These are phyloP conservation scores for Ceratocystis albifundus DNA, from an alignment of 2,329 filamentous ascomycete genomes.

Conservation along the genomic window DNA sequence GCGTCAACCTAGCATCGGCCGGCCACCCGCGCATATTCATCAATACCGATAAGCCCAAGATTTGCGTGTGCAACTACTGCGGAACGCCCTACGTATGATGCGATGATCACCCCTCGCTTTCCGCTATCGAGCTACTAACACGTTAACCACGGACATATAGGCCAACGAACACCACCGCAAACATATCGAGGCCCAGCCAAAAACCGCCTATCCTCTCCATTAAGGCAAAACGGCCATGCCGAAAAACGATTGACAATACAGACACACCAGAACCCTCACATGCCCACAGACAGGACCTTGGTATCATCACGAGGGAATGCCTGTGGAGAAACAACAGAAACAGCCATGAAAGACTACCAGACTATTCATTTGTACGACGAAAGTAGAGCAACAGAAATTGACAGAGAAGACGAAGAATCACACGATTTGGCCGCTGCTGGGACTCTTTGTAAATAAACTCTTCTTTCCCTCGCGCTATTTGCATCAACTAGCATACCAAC, in stretches of 20 bases:
- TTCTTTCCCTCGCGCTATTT: not conserved
- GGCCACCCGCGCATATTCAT: constrained; percentile 94
- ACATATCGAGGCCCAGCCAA: constrained; percentile 69
- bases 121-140: not conserved
- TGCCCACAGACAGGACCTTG: not conserved
- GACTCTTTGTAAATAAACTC: constrained; percentile 1
- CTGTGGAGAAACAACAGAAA: constrained; percentile 5
- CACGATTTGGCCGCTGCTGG: too few relatives aligned
- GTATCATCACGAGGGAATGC: too few relatives aligned
- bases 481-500: too few relatives aligned
- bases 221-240: constrained; percentile 27
- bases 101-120: constrained; percentile 23
- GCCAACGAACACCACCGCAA: constrained; percentile 81
- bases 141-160: constrained; percentile 36
- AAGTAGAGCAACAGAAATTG: too few relatives aligned
- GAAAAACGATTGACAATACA: constrained; percentile 3
- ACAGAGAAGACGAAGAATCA: too few relatives aligned
- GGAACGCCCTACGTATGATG: constrained; percentile 75
- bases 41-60: constrained; percentile 95
- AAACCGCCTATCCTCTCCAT: constrained; percentile 69
- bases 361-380: not conserved
- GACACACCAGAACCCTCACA: not conserved
- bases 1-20: constrained; percentile 70
- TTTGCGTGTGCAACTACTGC: constrained; percentile 82
- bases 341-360: not conserved